Evolutionary conservation across 352 stramenopile species (phyloP), one percentile per base, ranked within the genome.

Genomic region (Phytopythium vexans): DNA sequence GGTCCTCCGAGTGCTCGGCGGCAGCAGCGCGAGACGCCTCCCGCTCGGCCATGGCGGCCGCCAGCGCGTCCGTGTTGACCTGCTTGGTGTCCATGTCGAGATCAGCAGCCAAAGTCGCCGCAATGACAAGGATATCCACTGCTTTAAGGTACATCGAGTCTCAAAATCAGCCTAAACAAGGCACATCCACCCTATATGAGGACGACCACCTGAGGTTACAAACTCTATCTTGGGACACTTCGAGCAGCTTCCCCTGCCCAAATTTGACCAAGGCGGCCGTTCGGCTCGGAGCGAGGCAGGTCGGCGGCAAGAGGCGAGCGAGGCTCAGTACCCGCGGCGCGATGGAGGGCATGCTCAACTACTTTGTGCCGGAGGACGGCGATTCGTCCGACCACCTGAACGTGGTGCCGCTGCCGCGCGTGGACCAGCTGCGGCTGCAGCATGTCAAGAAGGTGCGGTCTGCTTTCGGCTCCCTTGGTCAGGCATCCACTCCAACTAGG

Each of bases 271-370:
- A 27, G 21, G 21, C 21, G 21, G 21, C 21, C 21, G 21, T 27
- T 27, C 21, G 21, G 21, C 21, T 27, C 21, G 21, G 46, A 52
- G 34, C n/a, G 33, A 43, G 6, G 5, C 11, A 48, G 6, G 42
- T 9, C 11, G 10, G 7, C 10, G 10, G 4, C 38, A 5, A 6
- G 6, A 14, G 10, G 3, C 27, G 12, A 27, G 41, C 6, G 31
- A 27, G 0, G 33, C 9, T 3, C 32, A 40, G 32, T 31, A 44
- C 40, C 1, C 11, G 27, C 9, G 35, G 15, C 39, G 74, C 36
- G 36, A 93, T 93, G 83, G 83, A 93, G 54, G 81, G 83, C 47
- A 90, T 93, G 83, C 73, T 94, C 47, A 92, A 94, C 66, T 94
- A 94, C 68, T 92, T 91, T 48, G 70, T 94, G 49, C 84, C 84